These are phyloP conservation scores for Lycium ferocissimum DNA, from an alignment of 257 asterid genomes.

Conservation along the genomic window DNA sequence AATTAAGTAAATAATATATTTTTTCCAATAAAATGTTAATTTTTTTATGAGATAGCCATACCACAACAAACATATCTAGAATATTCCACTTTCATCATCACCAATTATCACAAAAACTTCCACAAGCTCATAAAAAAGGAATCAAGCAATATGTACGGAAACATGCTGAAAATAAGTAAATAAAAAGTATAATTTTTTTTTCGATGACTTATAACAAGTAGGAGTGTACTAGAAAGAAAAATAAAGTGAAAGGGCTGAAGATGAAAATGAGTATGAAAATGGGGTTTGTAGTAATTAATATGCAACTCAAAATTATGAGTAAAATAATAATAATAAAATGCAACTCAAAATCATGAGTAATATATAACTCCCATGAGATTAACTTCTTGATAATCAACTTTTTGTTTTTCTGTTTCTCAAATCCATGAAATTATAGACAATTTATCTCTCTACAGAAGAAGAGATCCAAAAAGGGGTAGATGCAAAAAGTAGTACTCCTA, in stretches of 20 bases:
- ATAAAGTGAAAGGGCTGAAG: neutral
- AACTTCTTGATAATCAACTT: neutral
- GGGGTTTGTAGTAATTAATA: neutral
- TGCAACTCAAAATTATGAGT: neutral
- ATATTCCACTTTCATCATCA: no score
- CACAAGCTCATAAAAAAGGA: no score
- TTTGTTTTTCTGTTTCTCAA: neutral
- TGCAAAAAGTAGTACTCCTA: neutral
- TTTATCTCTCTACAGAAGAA: neutral
- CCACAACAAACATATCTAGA: no score
- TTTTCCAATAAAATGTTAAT: no score
- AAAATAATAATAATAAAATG: neutral
- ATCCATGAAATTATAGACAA: conserved; percentile 9
- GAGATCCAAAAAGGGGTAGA: conserved; percentile 6
- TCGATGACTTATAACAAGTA: neutral
- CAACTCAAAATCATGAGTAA: neutral
- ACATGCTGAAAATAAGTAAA: no score
- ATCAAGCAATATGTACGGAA: no score
- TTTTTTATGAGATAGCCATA: no score
- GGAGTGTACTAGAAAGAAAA: neutral
- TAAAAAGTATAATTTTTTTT: neutral
- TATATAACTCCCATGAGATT: neutral
- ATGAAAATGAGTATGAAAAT: neutral
- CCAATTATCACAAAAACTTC: no score
- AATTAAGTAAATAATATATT: neutral